These are phyloP conservation scores for Solanum rostratum DNA, from an alignment of 257 asterid genomes.

Conservation along the genomic window DNA sequence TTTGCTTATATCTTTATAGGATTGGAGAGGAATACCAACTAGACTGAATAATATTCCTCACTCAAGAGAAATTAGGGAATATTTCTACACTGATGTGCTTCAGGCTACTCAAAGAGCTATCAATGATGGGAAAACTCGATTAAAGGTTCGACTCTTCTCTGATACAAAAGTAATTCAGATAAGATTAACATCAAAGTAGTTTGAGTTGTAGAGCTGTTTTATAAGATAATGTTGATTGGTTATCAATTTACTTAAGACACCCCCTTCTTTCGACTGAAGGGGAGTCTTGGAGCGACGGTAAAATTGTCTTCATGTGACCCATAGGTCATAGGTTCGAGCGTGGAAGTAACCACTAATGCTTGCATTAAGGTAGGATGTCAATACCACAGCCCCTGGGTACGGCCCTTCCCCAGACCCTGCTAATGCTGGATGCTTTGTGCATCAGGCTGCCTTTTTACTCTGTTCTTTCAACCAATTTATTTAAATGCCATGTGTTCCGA, in stretches of 20 bases:
- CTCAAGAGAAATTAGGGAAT: conserved; percentile 87
- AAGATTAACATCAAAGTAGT: background rate
- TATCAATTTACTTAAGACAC: background rate
- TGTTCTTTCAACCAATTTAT: background rate
- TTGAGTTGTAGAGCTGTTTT: background rate
- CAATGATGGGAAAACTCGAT: conserved; percentile 70
- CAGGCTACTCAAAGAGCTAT: conserved; percentile 76
- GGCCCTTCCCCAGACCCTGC: background rate
- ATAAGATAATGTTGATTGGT: background rate
- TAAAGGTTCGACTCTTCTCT: conserved; percentile 33
- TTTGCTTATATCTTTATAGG: conserved; percentile 36
- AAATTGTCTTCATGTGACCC: background rate
- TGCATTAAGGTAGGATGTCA: background rate
- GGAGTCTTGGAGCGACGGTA: background rate
- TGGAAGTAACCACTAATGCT: background rate
- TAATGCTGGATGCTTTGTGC: background rate
- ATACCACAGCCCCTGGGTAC: background rate
- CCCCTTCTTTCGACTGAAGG: background rate
- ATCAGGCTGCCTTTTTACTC: background rate
- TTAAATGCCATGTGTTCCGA: background rate
- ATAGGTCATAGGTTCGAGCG: background rate
- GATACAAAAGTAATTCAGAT: background rate
- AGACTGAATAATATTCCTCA: conserved; percentile 91
- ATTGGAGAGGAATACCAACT: conserved; percentile 95
- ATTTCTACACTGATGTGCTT: conserved; percentile 78